phyloP scores from a whole-genome alignment of 164 flowering plant species.

The Magnolia sinica region DNA sequence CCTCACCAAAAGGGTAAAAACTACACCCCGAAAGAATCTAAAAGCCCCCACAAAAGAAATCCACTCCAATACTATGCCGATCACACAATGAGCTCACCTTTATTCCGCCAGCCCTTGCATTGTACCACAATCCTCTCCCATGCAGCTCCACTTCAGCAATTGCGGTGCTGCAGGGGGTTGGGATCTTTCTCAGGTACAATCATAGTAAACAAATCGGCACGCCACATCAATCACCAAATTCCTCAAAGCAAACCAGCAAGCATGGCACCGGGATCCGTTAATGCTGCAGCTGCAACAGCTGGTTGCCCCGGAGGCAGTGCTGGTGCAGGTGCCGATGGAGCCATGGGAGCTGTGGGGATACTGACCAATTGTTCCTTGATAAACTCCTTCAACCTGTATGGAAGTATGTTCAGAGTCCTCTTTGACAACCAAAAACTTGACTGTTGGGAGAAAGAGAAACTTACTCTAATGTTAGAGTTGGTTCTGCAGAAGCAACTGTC shows the following conservation, averaged over 20 bases:
- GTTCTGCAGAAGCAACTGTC: conserved; percentile 93
- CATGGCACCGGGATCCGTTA: conserved; percentile 81
- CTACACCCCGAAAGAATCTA: conserved; percentile 42
- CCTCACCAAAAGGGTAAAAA: conserved; percentile 26
- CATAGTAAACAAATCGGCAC: conserved; percentile 41
- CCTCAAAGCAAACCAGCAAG: conserved; percentile 82
- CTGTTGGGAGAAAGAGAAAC: conserved; percentile 12
- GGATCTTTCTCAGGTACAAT: conserved; percentile 34
- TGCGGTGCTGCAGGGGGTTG: conserved; percentile 23
- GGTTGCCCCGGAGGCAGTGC: conserved; percentile 41
- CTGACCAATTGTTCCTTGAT: conserved; percentile 78
- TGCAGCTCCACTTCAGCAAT: conserved; percentile 17
- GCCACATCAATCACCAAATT: conserved; percentile 4
- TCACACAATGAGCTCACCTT: conserved; percentile 32
- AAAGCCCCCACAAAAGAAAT: conserved; percentile 17
- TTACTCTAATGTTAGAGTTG: conserved; percentile 84
- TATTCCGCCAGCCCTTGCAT: conserved; percentile 67
- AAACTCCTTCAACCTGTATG: conserved; percentile 86
- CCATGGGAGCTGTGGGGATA: conserved; percentile 42
- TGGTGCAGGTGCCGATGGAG: conserved; percentile 40
- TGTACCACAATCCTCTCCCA: conserved; percentile 23
- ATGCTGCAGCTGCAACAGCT: conserved; percentile 29
- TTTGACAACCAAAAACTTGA: background rate
- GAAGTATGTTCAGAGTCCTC: conserved; percentile 9
- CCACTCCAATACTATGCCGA: conserved; percentile 30